Base-by-base conservation (phyloP, 257 asterid genomes). In the Fraxinus americana region DNA sequence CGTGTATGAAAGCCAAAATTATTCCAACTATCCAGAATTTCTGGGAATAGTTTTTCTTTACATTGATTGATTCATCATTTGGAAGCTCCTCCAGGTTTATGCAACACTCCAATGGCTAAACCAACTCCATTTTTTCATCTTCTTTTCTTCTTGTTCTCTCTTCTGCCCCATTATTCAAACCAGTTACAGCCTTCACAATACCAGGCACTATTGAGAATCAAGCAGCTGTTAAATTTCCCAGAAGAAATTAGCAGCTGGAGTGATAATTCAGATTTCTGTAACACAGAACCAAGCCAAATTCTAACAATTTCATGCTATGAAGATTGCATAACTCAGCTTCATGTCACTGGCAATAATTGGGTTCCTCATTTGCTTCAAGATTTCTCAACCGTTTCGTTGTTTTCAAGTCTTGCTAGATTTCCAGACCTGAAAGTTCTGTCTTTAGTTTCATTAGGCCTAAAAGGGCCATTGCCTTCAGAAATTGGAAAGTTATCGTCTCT, bases 311-410 rank as follows among this genome's bases (percentile, higher is more conserved):
- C 89, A 5, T 94, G 97, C 90, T 94, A 91, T 73, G 89, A 92
- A 75, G 97, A 88, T 25, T 87, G 83, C 85, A 80, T 94, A 32
- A 92, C 97, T 29, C 97, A 92, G 88, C 90, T 94, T 11, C 94
- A 92, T 75, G 34, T 94, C 32, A 76, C 83, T 74, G 97, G 97
- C 23, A 81, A 83, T 78, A 66, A 73, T 32, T 79, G 74, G 72
- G 79, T 85, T 32, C 94, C 90, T n/a, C 83, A 82, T 6, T 39
- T 84, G 48, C 78, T 83, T 74, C 81, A 85, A 67, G 85, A 84
- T 70, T 82, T 90, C 74, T 91, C 98, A 17, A 52, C 83, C 59
- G 38, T 79, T 67, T 29, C 86, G 39, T 30, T 94, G 35, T 89
- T 92, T 43, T 82, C 90, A 67, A 90, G 81, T 71, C 82, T 94